Conservation (phyloP, 2,329 filamentous ascomycete genomes). For the Eutypa lata region DNA sequence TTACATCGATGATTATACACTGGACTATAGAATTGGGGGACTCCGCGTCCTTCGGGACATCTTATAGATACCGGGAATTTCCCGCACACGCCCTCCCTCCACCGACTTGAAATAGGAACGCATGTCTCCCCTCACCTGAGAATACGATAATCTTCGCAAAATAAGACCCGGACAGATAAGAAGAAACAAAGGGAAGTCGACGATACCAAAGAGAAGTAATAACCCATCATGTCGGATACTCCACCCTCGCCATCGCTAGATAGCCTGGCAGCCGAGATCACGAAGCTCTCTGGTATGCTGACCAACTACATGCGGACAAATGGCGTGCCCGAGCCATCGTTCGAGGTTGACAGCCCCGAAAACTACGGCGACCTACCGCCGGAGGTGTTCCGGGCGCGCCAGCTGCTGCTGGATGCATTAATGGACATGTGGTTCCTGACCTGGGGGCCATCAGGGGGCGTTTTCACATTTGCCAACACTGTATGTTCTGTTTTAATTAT, state of each 20-base stretch:
- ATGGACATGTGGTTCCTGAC: not conserved
- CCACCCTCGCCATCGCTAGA: not conserved
- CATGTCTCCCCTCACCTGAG: too few species aligned
- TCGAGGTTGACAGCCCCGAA: not conserved
- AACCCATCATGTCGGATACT: too few species aligned
- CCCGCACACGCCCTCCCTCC: too few species aligned
- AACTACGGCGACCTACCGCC: not conserved
- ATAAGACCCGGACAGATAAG: too few species aligned
- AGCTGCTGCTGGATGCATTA: not conserved
- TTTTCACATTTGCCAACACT: not conserved
- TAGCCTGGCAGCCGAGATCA: not conserved
- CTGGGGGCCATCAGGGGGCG: not conserved
- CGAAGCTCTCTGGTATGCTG: not conserved
- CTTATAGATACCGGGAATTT: too few species aligned
- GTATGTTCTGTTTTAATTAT: not conserved
- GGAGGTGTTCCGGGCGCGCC: not conserved
- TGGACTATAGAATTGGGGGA: too few species aligned
- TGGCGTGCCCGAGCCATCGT: not conserved
- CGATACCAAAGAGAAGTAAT: too few species aligned
- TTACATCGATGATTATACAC: too few species aligned
- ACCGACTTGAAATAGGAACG: too few species aligned
- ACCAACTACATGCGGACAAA: not conserved
- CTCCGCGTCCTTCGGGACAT: too few species aligned
- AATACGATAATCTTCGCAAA: too few species aligned
- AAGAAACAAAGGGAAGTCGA: too few species aligned